Base-by-base conservation (phyloP, 2,329 filamentous ascomycete genomes). In the Helotiales sp. region DNA sequence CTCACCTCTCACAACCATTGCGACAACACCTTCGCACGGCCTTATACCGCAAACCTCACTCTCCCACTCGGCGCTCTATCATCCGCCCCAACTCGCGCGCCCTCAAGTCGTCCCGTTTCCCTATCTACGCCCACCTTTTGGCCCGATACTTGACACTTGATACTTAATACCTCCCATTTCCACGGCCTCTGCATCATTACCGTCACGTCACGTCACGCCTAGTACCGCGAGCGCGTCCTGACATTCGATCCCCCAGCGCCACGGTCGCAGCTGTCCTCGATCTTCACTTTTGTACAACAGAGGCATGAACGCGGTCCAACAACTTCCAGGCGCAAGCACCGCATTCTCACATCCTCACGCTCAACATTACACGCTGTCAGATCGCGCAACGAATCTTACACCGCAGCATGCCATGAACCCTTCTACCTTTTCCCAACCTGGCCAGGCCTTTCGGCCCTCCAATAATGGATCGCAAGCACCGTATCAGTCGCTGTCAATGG, bases 341-440 rank as follows among this genome's bases (percentile, higher is more conserved):
- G 64, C 67, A 32, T 66, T 68, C 28, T 62, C 66, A 32, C 58
- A 40, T 45, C 69, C 68, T 20, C 69, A 72, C 49, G 49, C 57
- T 55, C 66, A 69, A 37, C 67, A 67, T 40, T 50, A 49, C 24
- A 61, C 68, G 50, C 64, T 65, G 55, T 68, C 63, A 22, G 72
- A 74, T 71, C 68, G 68, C 72, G 68, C 73, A 66, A 68, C 37
- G 65, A 58, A 67, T 47, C 71, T 67, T 67, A 65, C 69, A 71
- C 72, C 73, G 69, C 75, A 77, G 73, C 70, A 77, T 77, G 75
- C 76, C 68, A 78, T 77, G 76, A 76, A 75, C 66, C 70, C 75
- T 72, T 72, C 73, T 55, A 68, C 67, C 61, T 78, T 76, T 69
- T 70, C 73, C 64, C 76, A 75, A 68, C 71, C 74, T 69, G 74